These are phyloP conservation scores for Colletotrichum kahawae DNA, from an alignment of 2,329 filamentous ascomycete genomes.

Conservation along the genomic window DNA sequence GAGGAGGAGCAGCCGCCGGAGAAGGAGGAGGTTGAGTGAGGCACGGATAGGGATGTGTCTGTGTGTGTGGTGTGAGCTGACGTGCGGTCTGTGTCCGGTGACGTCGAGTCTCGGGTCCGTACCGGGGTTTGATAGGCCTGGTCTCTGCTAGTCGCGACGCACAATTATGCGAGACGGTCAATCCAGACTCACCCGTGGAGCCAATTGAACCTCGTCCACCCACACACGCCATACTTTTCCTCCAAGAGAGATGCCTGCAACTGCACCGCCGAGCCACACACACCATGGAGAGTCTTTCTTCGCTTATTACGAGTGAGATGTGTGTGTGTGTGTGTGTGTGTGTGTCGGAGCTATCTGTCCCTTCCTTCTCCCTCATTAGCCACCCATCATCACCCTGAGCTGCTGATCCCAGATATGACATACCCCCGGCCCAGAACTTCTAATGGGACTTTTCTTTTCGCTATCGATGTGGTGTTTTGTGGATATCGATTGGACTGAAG, in stretches of 20 bases:
- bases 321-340: not conserved
- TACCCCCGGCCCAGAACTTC: not conserved
- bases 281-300: not conserved
- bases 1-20: not conserved
- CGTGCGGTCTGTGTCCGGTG: slow-evolving; percentile 7
- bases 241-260: not conserved
- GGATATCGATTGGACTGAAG: not conserved
- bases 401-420: not conserved
- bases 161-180: slow-evolving; percentile 9
- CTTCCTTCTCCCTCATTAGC: not conserved
- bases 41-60: not conserved
- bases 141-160: not conserved
- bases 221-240: not conserved
- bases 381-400: not conserved
- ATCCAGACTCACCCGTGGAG: not conserved
- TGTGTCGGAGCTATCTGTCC: not conserved
- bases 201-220: not conserved
- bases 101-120: slow-evolving; percentile 13
- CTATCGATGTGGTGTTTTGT: not conserved
- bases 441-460: not conserved
- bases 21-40: not conserved
- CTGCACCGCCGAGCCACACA: not conserved
- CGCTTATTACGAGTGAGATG: not conserved
- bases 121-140: slow-evolving; percentile 11
- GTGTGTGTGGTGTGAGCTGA: slow-evolving; percentile 8